A percentile compares a stretch with the other conserved stretches of the same genome.
Evolutionary conservation across 495 filamentous ascomycete genomes (phyloP).

Genomic region (Penicilliopsis zonata): DNA sequence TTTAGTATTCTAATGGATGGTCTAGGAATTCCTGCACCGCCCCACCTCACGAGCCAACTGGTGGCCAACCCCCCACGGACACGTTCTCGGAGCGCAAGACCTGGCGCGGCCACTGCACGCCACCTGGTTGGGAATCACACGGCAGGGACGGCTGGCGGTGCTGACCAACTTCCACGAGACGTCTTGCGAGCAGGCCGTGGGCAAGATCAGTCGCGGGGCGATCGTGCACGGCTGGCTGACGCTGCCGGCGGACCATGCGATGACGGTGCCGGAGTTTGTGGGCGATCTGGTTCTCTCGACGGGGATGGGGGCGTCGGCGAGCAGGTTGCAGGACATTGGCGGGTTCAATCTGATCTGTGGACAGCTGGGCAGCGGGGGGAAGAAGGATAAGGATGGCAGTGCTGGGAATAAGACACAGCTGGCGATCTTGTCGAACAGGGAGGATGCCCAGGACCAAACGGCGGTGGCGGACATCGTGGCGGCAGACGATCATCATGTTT

Average conservation of each 20-base stretch:
- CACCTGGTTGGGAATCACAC: conserved; percentile 77
- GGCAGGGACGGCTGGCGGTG: conserved; percentile 60
- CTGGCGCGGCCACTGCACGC: conserved; percentile 45
- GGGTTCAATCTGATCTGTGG: conserved; percentile 71
- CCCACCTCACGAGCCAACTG: conserved; percentile 68
- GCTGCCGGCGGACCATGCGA: conserved; percentile 7
- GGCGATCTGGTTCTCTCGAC: no score
- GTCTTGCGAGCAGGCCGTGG: conserved; percentile 31
- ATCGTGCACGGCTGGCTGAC: conserved; percentile 66
- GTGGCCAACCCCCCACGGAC: conserved; percentile 48
- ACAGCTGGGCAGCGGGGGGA: no score
- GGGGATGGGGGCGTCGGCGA: conserved; percentile 32
- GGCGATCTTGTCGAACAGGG: conserved; percentile 67
- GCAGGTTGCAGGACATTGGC: conserved; percentile 57
- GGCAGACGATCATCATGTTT: no score
- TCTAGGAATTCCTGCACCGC: conserved; percentile 61
- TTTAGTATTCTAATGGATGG: no score
- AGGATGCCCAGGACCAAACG: conserved; percentile 31
- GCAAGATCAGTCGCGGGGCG: conserved; percentile 52
- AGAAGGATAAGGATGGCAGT: conserved; percentile 49
- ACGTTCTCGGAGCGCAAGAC: conserved; percentile 47
- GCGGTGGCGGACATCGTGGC: conserved; percentile 50
- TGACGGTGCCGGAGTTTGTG: conserved; percentile 45
- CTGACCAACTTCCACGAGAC: conserved; percentile 75
- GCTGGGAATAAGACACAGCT: no score